Evolutionary conservation across 352 stramenopile species (phyloP).

Genomic region (Globisporangium emineosum): DNA sequence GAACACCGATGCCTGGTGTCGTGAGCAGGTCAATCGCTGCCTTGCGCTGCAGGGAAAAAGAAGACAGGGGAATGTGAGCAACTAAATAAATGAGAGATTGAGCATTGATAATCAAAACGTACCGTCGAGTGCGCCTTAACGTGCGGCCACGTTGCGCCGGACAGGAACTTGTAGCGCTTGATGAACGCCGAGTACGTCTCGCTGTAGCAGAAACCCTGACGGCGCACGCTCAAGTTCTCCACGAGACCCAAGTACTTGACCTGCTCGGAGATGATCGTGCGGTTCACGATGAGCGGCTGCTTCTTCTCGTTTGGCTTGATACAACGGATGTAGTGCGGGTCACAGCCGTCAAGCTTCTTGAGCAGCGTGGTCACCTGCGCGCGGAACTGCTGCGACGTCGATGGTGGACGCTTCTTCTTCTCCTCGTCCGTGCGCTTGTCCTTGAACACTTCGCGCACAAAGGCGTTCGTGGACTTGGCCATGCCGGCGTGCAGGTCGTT

Average conservation of each 20-base stretch:
- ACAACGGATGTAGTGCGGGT: slow-evolving; percentile 90
- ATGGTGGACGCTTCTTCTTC: slow-evolving; percentile 81
- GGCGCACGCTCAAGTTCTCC: slow-evolving; percentile 79
- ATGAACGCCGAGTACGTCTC: slow-evolving; percentile 78
- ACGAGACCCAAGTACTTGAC: slow-evolving; percentile 80
- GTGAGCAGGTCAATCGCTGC: slow-evolving; percentile 73
- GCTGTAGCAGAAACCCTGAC: slow-evolving; percentile 84
- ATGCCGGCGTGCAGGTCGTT: slow-evolving; percentile 77
- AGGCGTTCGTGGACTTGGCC: slow-evolving; percentile 63
- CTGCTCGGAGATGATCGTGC: slow-evolving; percentile 68
- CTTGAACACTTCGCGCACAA: slow-evolving; percentile 77
- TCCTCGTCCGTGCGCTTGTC: slow-evolving; percentile 77
- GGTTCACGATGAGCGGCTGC: slow-evolving; percentile 60
- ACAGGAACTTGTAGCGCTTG: slow-evolving; percentile 87
- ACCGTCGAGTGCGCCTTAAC: slow-evolving; percentile 60
- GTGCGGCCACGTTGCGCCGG: slow-evolving; percentile 63
- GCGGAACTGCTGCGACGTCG: slow-evolving; percentile 83
- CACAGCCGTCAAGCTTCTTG: slow-evolving; percentile 81
- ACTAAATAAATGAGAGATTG: not conserved
- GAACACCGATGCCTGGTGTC: slow-evolving; percentile 52
- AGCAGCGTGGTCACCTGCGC: slow-evolving; percentile 78
- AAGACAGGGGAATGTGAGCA: not conserved
- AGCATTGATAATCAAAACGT: slow-evolving; percentile 8
- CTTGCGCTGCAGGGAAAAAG: slow-evolving; percentile 37
- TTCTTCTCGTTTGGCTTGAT: slow-evolving; percentile 92